Percentiles rank a stretch among this genome's conserved stretches.
phyloP scores from a whole-genome alignment of 768 basidiomycete genomes.

The Lyophyllum shimeji region DNA sequence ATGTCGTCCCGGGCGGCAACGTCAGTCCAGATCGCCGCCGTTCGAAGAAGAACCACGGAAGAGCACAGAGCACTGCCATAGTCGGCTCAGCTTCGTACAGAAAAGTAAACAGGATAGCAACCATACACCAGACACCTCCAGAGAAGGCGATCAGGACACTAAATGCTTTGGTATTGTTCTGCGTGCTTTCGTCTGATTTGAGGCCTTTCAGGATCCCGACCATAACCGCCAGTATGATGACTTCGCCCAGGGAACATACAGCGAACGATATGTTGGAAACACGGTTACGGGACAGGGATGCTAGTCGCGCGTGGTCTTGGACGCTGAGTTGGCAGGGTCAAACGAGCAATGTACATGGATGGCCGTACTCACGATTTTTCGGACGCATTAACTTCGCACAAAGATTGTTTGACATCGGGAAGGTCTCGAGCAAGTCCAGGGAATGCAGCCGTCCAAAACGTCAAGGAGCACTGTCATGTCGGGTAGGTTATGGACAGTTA shows the following conservation, averaged over 20 bases:
- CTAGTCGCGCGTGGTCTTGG: constrained; percentile 51
- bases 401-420: constrained; percentile 62
- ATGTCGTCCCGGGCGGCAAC: constrained; percentile 52
- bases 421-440: constrained; percentile 72
- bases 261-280: constrained; percentile 77
- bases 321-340: constrained; percentile 23
- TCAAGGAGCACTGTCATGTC: constrained; percentile 54
- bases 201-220: constrained; percentile 73
- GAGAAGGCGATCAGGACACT: constrained; percentile 78
- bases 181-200: constrained; percentile 56
- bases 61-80: constrained; percentile 54
- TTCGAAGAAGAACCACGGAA: constrained; percentile 76
- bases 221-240: constrained; percentile 69
- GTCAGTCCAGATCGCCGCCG: constrained; percentile 65
- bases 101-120: not conserved
- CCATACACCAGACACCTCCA: constrained; percentile 73
- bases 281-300: constrained; percentile 68
- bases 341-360: not conserved
- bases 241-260: constrained; percentile 67
- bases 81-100: not conserved
- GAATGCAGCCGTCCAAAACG: constrained; percentile 85
- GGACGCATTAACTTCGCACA: constrained; percentile 35
- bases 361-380: constrained; percentile 42
- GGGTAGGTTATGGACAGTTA: not conserved
- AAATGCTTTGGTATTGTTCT: constrained; percentile 75